Evolutionary conservation across 306 rosid genomes (phyloP), one percentile per base, ranked within the genome.

Genomic region (Cajanus cajan): DNA sequence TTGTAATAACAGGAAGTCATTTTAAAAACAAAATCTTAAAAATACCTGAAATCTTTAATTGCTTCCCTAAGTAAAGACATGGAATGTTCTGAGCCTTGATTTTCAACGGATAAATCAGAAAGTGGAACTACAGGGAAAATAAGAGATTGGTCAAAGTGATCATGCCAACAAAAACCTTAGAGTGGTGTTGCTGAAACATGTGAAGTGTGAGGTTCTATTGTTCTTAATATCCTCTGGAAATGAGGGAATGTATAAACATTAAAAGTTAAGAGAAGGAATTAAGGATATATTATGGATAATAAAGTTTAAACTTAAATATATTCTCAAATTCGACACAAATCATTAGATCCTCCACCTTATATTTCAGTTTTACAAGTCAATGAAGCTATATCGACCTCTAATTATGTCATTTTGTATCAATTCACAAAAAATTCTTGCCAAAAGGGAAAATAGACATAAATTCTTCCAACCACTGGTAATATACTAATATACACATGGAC

Each of bases 1-100:
- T 61, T 68, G 43, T 54, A 28, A 65, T 7, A 76, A 36, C 2
- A 36, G 9, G n/a, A 44, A 59, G 13, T 13, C n/a, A 52, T 48
- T 10, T 10, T n/a, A n/a, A n/a, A 7, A 65, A 45, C n/a, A 4
- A 15, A 4, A 34, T 73, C 36, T 19, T 13, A 11, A 2, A 22
- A 76, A 63, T 90, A 95, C 99, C 94, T 89, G 68, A 87, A 81
- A 70, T 92, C 85, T 77, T 89, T 89, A 86, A 76, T 73, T 69
- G 84, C 65, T 75, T 81, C 93, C 80, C 79, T 52, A 19, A 74
- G n/a, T n/a, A n/a, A 73, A 82, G 87, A 48, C 98, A 95, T 91
- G 6, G 89, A 78, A 68, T 76, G 57, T 24, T 78, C 89, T 45
- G 64, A 47, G 62, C 82, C 73, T 74, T 83, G 82, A 47, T 73